Evolutionary conservation across 148 eudicot species (phyloP).

Genomic region (Spergularia marina): DNA sequence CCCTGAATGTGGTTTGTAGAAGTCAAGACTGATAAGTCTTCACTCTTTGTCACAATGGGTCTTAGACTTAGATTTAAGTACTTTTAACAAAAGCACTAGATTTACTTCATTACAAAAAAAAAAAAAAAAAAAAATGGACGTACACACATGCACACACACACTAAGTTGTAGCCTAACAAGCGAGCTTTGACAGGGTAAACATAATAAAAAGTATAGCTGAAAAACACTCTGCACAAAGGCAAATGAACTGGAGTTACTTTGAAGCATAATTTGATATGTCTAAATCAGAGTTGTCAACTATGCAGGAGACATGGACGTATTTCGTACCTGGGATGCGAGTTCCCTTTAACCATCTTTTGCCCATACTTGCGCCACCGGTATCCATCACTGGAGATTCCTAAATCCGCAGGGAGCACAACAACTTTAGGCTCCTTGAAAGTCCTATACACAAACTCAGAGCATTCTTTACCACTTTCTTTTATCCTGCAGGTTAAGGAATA

Average conservation of each 20-base stretch:
- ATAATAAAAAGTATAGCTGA: too few relatives aligned
- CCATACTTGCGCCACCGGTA: slow-evolving; percentile 96
- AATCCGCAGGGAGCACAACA: slow-evolving; percentile 67
- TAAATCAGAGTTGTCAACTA: not conserved
- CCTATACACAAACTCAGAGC: slow-evolving; percentile 38
- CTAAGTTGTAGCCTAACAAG: too few relatives aligned
- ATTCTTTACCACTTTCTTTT: slow-evolving; percentile 47
- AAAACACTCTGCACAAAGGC: too few relatives aligned
- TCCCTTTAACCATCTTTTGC: slow-evolving; percentile 90
- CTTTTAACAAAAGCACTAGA: too few relatives aligned
- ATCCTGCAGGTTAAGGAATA: slow-evolving; percentile 38
- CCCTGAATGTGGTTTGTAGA: not conserved
- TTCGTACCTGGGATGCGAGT: slow-evolving; percentile 72
- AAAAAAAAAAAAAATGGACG: too few relatives aligned
- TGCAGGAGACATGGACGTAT: not conserved
- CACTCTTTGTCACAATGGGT: too few relatives aligned
- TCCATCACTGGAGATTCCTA: slow-evolving; percentile 68
- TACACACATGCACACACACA: too few relatives aligned
- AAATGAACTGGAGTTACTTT: not conserved
- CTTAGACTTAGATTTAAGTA: too few relatives aligned
- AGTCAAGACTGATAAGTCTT: too few relatives aligned
- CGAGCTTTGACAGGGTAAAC: too few relatives aligned
- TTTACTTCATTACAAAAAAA: too few relatives aligned
- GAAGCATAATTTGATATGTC: not conserved
- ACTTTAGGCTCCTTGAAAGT: slow-evolving; percentile 68